Percentiles rank a stretch among this genome's conserved stretches.
Conservation (phyloP, 208 protist species). For the Naegleria fowleri region DNA sequence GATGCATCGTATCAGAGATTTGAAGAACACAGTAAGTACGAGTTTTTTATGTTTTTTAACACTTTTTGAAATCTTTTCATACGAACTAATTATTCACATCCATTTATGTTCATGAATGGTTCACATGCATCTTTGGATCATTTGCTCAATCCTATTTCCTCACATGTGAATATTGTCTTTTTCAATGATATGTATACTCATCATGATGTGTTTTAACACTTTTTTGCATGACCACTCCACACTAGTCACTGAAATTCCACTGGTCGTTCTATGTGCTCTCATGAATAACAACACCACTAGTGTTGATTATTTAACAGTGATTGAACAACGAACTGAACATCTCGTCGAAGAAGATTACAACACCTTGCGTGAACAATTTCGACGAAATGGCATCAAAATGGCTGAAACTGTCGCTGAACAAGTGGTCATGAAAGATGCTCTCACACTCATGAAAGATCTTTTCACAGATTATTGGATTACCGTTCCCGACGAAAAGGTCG, state of each 20-base stretch:
- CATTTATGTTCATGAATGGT: too few relatives aligned
- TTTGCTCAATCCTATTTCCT: too few relatives aligned
- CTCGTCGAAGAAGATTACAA: not conserved
- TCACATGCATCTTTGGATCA: too few relatives aligned
- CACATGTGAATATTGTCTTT: too few relatives aligned
- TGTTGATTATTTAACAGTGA: not conserved
- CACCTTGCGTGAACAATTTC: not conserved
- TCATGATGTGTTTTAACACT: too few relatives aligned
- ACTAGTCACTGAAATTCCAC: not conserved
- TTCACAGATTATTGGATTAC: not conserved
- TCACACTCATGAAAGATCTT: not conserved
- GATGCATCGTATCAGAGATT: not conserved
- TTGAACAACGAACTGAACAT: not conserved
- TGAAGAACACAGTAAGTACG: not conserved
- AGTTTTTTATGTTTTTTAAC: too few relatives aligned
- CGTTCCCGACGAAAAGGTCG: not conserved
- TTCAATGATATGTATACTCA: too few relatives aligned
- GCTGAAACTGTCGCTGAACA: not conserved
- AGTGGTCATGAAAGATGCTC: not conserved
- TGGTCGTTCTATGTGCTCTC: not conserved
- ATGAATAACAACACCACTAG: not conserved
- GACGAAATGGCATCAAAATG: not conserved
- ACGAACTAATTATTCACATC: too few relatives aligned
- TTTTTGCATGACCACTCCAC: too few relatives aligned
- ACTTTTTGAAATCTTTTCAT: too few relatives aligned